Conservation (phyloP, 257 asterid species). For the Galeopsis tetrahit region DNA sequence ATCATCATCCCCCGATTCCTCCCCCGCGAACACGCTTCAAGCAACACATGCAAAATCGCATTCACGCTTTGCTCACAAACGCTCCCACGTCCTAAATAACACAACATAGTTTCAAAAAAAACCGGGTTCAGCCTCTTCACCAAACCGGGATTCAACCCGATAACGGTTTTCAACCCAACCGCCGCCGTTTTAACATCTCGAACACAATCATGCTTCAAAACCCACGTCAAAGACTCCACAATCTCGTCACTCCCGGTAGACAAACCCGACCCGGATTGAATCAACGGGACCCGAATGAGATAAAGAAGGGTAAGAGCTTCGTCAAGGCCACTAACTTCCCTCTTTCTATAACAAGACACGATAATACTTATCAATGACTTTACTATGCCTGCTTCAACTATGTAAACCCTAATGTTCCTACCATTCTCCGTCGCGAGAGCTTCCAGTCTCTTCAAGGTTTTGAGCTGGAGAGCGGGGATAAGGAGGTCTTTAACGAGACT, state of each 20-base stretch:
- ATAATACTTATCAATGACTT: conserved; percentile 51
- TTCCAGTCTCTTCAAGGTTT: conserved; percentile 35
- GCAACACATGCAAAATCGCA: conserved; percentile 52
- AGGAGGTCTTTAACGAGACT: not conserved
- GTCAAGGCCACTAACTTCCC: conserved; percentile 42
- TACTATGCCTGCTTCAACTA: conserved; percentile 64
- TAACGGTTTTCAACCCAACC: conserved; percentile 35
- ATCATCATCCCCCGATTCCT: conserved; percentile 52
- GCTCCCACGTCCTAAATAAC: conserved; percentile 9
- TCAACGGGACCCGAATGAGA: conserved; percentile 11
- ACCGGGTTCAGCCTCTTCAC: conserved; percentile 37
- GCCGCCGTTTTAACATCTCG: not conserved
- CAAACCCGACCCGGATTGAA: not conserved
- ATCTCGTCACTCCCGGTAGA: conserved; percentile 27
- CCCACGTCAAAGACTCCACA: conserved; percentile 51
- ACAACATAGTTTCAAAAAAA: conserved; percentile 42
- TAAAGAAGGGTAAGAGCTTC: conserved; percentile 56
- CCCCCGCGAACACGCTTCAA: conserved; percentile 49
- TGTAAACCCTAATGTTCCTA: conserved; percentile 43
- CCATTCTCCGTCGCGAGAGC: conserved; percentile 55
- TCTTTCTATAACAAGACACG: conserved; percentile 40
- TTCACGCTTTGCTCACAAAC: conserved; percentile 38
- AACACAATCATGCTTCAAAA: conserved; percentile 29
- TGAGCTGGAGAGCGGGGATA: not conserved
- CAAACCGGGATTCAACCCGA: conserved; percentile 34